A percentile compares a stretch with the other conserved stretches of the same genome.
Conservation (phyloP, 2,329 filamentous ascomycete species). For the Byssothecium circinans region DNA sequence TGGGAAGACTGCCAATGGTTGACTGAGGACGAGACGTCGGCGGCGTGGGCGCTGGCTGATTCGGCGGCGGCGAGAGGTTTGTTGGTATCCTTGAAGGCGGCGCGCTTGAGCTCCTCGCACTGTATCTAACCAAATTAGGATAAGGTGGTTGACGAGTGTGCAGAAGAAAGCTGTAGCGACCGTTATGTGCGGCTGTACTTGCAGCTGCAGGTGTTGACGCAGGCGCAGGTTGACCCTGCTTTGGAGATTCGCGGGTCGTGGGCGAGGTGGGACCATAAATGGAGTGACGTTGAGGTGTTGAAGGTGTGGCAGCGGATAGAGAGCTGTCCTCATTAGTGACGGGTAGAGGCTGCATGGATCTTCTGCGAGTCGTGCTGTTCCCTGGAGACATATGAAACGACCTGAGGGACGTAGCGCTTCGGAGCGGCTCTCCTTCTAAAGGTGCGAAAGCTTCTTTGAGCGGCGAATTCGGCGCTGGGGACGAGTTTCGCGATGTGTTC, state of each 20-base stretch:
- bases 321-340: constrained; percentile 38
- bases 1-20: constrained; percentile 18
- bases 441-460: constrained; percentile 28
- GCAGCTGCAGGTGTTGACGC: neutral
- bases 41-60: constrained; percentile 26
- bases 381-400: constrained; percentile 44
- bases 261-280: constrained; percentile 33
- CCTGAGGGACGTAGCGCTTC: constrained; percentile 40
- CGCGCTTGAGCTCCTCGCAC: constrained; percentile 26
- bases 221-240: neutral
- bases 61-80: constrained; percentile 33
- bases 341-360: constrained; percentile 44
- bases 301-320: constrained; percentile 18
- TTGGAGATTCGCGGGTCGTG: constrained; percentile 13
- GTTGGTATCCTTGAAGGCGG: constrained; percentile 25
- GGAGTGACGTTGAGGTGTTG: constrained; percentile 33
- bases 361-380: constrained; percentile 32
- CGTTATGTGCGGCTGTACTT: constrained; percentile 4
- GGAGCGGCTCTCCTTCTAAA: constrained; percentile 31
- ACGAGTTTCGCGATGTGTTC: constrained; percentile 40
- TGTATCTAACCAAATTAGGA: constrained; percentile 27
- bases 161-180: constrained; percentile 8
- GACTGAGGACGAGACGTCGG: constrained; percentile 32
- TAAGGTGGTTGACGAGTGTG: constrained; percentile 17
- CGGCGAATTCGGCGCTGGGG: constrained; percentile 40